A percentile compares a stretch with the other conserved stretches of the same genome.
Conservation (phyloP, 352 stramenopile species). For the Phytophthora hybrid region DNA sequence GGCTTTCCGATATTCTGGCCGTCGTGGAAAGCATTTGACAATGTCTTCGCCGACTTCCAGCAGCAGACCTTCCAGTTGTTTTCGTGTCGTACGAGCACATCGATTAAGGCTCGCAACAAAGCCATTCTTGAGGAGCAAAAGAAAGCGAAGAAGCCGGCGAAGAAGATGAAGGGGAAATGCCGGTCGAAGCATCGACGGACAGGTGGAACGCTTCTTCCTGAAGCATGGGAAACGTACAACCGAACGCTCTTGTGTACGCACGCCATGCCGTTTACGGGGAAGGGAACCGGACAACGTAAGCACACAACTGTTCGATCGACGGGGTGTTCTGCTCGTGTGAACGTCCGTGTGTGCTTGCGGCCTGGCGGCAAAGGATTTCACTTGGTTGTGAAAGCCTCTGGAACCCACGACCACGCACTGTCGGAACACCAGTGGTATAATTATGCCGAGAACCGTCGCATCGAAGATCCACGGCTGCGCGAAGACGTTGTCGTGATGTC, state of each 20-base stretch:
- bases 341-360: background rate
- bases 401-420: background rate
- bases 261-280: background rate
- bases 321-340: background rate
- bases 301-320: background rate
- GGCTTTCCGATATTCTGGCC: background rate
- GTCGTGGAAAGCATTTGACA: background rate
- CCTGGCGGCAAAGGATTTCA: background rate
- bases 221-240: background rate
- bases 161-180: background rate
- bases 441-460: background rate
- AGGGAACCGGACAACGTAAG: background rate
- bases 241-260: background rate
- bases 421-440: background rate
- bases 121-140: background rate
- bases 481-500: too few species aligned
- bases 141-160: background rate
- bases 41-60: background rate
- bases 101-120: background rate
- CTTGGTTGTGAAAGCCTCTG: background rate
- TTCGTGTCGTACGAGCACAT: background rate
- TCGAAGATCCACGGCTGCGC: too few species aligned
- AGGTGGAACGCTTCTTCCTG: background rate
- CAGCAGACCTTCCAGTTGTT: background rate
- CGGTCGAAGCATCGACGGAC: too few species aligned